phyloP scores from a whole-genome alignment of 2,329 filamentous ascomycete genomes.

The Colletotrichum euphorbiae region DNA sequence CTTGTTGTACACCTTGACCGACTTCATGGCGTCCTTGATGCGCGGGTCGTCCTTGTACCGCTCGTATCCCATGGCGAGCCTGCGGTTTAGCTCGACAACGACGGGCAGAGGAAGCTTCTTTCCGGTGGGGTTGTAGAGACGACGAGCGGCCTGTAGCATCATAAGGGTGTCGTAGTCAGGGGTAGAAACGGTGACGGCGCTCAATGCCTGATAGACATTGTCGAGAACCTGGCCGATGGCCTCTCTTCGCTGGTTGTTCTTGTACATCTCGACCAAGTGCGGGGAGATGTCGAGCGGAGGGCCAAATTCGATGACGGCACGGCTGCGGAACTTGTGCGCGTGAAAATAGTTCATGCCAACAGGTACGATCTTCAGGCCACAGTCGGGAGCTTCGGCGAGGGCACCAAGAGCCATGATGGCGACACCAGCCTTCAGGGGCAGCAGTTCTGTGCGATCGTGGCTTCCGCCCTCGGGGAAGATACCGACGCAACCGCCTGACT shows the following conservation, averaged over 20 bases:
- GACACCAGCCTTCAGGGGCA: constrained; percentile 95
- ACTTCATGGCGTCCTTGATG: constrained; percentile 79
- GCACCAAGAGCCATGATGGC: constrained; percentile 98
- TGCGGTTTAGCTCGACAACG: constrained; percentile 92
- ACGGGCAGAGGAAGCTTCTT: constrained; percentile 93
- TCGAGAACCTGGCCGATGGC: constrained; percentile 89
- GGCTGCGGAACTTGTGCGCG: constrained; percentile 96
- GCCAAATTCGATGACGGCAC: constrained; percentile 96
- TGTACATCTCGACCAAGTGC: constrained; percentile 88
- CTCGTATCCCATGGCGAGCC: constrained; percentile 90
- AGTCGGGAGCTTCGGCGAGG: constrained; percentile 85
- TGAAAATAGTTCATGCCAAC: constrained; percentile 99
- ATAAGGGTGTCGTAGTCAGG: constrained; percentile 97
- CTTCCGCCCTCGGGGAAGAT: constrained; percentile 98
- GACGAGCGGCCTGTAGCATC: constrained; percentile 93
- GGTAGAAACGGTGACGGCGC: constrained; percentile 89
- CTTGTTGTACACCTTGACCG: constrained; percentile 87
- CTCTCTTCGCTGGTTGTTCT: constrained; percentile 83
- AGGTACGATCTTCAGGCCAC: constrained; percentile 92
- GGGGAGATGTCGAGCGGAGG: constrained; percentile 85
- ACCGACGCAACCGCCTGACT: constrained; percentile 87
- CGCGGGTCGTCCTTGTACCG: constrained; percentile 92
- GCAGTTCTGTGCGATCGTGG: constrained; percentile 90
- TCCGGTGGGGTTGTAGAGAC: constrained; percentile 93
- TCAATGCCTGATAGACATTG: constrained; percentile 85